Conservation (phyloP, 495 filamentous ascomycete species). For the Annulohypoxylon nitens region DNA sequence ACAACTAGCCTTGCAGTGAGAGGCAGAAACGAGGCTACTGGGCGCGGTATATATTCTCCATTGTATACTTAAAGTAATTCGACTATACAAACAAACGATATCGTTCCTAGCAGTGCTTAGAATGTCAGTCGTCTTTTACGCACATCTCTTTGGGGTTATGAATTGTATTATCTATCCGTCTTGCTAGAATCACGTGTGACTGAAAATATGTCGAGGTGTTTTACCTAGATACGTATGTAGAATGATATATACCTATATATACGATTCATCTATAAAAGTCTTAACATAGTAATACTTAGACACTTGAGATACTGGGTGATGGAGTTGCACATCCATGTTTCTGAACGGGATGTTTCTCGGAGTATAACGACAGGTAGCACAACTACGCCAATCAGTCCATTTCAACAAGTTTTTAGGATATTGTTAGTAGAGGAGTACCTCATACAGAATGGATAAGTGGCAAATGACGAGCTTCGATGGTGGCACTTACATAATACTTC, state of each 20-base stretch:
- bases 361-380: too few relatives aligned
- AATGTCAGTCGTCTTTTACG: background rate
- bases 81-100: constrained; percentile 22
- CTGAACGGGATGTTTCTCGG: too few relatives aligned
- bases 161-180: background rate
- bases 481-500: background rate
- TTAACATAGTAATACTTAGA: too few relatives aligned
- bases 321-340: too few relatives aligned
- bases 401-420: too few relatives aligned
- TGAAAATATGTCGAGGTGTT: background rate
- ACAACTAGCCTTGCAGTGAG: constrained; percentile 27
- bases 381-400: too few relatives aligned
- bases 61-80: constrained; percentile 52
- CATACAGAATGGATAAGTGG: too few relatives aligned
- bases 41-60: constrained; percentile 50
- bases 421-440: too few relatives aligned
- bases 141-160: background rate
- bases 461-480: too few relatives aligned
- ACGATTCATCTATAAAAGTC: too few relatives aligned
- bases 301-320: too few relatives aligned
- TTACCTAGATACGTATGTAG: background rate
- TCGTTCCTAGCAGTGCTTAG: background rate
- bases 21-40: constrained; percentile 33
- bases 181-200: background rate
- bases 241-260: too few relatives aligned